Conservation (phyloP, 108 stramenopile genomes). For the Skeletonema tropicum region DNA sequence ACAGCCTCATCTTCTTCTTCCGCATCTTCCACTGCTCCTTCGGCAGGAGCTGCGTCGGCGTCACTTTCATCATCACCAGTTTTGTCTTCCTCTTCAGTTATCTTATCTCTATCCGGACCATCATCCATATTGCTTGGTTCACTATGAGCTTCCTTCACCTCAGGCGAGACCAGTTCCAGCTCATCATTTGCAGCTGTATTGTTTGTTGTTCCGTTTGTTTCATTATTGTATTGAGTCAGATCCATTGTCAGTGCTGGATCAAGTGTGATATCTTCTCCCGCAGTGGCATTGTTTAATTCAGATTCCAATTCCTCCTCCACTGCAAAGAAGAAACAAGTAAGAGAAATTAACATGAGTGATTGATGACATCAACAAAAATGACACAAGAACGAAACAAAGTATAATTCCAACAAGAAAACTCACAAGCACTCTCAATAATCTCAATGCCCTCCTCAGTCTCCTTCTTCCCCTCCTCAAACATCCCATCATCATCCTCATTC, state of each 20-base stretch:
- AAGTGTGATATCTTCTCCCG: slow-evolving; percentile 6
- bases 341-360: background rate
- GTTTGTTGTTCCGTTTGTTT: background rate
- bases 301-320: background rate
- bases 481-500: slow-evolving; percentile 23
- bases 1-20: background rate
- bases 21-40: background rate
- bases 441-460: background rate
- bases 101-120: background rate
- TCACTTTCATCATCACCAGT: slow-evolving; percentile 9
- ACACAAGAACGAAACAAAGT: background rate
- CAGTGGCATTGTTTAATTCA: slow-evolving; percentile 3
- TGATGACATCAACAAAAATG: background rate
- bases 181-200: slow-evolving; percentile 20
- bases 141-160: slow-evolving; percentile 4
- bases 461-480: background rate
- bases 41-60: background rate
- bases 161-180: background rate
- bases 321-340: background rate
- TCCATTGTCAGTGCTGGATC: slow-evolving; percentile 48
- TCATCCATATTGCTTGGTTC: background rate
- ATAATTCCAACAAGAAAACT: background rate
- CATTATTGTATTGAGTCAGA: slow-evolving; percentile 22
- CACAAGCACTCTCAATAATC: slow-evolving; percentile 4
- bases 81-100: background rate